Base-by-base conservation (phyloP, 2,329 filamentous ascomycete genomes). In the Aspergillus arachidicola region DNA sequence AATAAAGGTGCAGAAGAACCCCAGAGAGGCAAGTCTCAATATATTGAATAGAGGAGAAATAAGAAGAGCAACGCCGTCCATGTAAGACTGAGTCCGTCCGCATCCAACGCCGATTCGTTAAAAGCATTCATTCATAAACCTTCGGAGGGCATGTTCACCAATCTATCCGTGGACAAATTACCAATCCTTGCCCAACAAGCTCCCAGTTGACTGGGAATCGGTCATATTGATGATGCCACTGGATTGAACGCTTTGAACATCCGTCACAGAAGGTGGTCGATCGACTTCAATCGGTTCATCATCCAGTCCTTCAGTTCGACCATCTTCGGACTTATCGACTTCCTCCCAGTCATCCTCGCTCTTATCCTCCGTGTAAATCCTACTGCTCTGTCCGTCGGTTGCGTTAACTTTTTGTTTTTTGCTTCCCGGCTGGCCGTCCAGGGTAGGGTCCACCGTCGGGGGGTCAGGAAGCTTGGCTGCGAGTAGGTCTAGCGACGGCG, bases 381-480 rank as follows among this genome's bases (percentile, higher is more conserved):
- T 55, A 46, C 38, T 58, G 28, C 58, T 62, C 43, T 58, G 36
- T 50, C 38, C 57, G 28, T 63, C 38, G 14, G 57, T 59, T 43
- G 64, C 19, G 11, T 75, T 70, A 45, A 71, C 71, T 75, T 82
- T 85, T 66, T 78, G 77, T 72, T 81, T 84, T 74, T 85, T 85
- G 51, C 77, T 63, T 16, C 79, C 78, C 23, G 80, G 78, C 69
- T 83, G 72, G 28, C 76, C 79, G n/a, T 76, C 70, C 41, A 78
- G 71, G n/a, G 72, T 72, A 6, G 82, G 83, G 53, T 84, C 81
- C 43, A 76, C 69, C 12, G 80, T 83, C 3, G 83, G 82, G 19
- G 80, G 78, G 67, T 84, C 80, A 34, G 83, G 83, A 16, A 85
- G 78, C 63, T 77, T 76, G 9, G 80, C 76, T 16, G 79, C 78